phyloP scores from a whole-genome alignment of 2,329 filamentous ascomycete species.

The Fusarium odoratissimum region DNA sequence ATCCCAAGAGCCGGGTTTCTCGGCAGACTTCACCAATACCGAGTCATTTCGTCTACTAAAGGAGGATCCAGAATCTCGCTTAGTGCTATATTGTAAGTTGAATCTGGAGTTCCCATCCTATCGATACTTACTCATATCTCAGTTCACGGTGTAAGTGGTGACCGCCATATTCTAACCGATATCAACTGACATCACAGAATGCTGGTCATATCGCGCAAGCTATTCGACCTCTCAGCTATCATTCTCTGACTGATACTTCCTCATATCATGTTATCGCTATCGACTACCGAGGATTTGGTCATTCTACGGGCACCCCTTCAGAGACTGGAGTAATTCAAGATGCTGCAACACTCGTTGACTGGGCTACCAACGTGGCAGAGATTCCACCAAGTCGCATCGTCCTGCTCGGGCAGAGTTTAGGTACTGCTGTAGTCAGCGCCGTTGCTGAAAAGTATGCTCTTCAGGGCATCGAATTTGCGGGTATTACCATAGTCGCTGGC shows the following conservation, averaged over 20 bases:
- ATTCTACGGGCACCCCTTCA: slow-evolving; percentile 81
- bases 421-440: slow-evolving; percentile 84
- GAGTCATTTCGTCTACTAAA: slow-evolving; percentile 71
- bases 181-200: slow-evolving; percentile 65
- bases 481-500: slow-evolving; percentile 80
- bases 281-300: slow-evolving; percentile 90
- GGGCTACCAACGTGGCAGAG: slow-evolving; percentile 71
- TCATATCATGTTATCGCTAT: slow-evolving; percentile 86
- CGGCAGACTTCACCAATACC: slow-evolving; percentile 65
- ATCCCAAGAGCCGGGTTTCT: slow-evolving; percentile 61
- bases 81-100: slow-evolving; percentile 72
- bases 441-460: slow-evolving; percentile 76
- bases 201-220: slow-evolving; percentile 87
- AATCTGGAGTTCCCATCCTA: not conserved
- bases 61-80: slow-evolving; percentile 70
- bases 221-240: slow-evolving; percentile 80
- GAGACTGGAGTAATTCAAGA: slow-evolving; percentile 87
- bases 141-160: slow-evolving; percentile 71
- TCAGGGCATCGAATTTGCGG: slow-evolving; percentile 76
- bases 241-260: slow-evolving; percentile 78
- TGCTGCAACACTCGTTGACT: slow-evolving; percentile 78
- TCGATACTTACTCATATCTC: slow-evolving; percentile 23
- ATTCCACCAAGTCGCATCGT: slow-evolving; percentile 80
- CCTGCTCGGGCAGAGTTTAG: slow-evolving; percentile 86
- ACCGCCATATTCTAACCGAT: not conserved